A percentile compares a stretch with the other conserved stretches of the same genome.
Evolutionary conservation across 495 filamentous ascomycete genomes (phyloP).

Genomic region (Penicillium canariense): DNA sequence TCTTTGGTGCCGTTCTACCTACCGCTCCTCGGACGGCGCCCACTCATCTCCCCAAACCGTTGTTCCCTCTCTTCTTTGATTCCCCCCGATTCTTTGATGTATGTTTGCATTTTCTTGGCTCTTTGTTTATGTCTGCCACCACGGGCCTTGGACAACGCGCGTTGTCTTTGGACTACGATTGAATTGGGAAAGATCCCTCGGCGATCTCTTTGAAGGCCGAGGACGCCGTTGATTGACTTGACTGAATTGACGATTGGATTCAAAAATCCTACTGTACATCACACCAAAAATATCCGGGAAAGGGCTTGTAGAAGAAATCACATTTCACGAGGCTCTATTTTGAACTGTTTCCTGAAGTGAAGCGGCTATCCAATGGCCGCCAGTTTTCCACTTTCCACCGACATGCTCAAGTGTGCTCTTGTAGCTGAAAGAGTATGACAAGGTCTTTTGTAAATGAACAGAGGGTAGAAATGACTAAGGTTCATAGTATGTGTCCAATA

Average conservation of each 20-base stretch:
- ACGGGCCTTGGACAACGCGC: neutral
- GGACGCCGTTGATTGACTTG: conserved; percentile 9
- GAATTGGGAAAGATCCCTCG: neutral
- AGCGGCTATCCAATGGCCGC: neutral
- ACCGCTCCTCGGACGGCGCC: neutral
- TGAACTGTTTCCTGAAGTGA: neutral
- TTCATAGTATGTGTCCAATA: neutral
- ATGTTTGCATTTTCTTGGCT: neutral
- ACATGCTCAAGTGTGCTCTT: neutral
- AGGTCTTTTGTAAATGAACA: neutral
- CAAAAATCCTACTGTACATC: conserved; percentile 9
- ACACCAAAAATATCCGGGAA: conserved; percentile 1
- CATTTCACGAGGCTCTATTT: neutral
- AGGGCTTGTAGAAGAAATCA: neutral
- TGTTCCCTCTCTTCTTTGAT: neutral
- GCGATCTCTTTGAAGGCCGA: neutral
- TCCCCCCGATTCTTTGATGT: neutral
- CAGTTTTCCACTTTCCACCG: neutral
- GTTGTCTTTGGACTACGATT: neutral
- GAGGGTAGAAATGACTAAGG: neutral
- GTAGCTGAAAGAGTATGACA: neutral
- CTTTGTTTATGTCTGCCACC: neutral
- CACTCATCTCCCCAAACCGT: neutral
- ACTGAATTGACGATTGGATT: conserved; percentile 5
- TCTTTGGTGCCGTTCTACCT: neutral